Percentiles rank a stretch among this genome's conserved stretches.
Conservation (phyloP, 306 rosid genomes). For the Quillaja saponaria region DNA sequence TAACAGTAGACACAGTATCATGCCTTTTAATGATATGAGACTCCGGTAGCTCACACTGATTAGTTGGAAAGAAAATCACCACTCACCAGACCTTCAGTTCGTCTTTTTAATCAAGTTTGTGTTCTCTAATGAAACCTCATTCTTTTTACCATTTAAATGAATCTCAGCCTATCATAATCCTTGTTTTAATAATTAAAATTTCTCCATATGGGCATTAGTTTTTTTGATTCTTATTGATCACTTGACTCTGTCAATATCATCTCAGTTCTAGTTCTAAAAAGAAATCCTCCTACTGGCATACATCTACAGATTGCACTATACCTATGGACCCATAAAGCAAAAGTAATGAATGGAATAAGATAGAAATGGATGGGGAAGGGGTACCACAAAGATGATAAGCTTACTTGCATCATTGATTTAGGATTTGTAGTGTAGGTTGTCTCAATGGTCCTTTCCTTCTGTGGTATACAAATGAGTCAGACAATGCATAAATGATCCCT, state of each 20-base stretch:
- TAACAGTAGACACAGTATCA: slow-evolving; percentile 2
- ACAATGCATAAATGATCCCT: slow-evolving; percentile 24
- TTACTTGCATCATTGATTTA: slow-evolving; percentile 95
- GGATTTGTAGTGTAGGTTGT: slow-evolving; percentile 87
- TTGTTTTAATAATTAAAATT: neutral
- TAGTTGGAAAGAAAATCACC: neutral
- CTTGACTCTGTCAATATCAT: slow-evolving; percentile 2
- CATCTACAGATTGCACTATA: too few relatives aligned
- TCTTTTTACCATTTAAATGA: neutral
- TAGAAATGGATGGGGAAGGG: neutral
- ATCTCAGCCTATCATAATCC: neutral
- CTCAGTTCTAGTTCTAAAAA: too few relatives aligned
- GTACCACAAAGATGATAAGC: slow-evolving; percentile 28
- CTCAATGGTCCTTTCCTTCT: slow-evolving; percentile 83
- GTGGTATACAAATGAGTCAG: slow-evolving; percentile 34
- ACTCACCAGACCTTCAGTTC: neutral
- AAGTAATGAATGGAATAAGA: too few relatives aligned
- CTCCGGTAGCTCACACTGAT: neutral
- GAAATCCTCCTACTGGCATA: too few relatives aligned
- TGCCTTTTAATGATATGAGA: neutral
- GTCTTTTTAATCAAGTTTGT: too few relatives aligned
- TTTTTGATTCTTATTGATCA: neutral
- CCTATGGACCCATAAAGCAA: too few relatives aligned
- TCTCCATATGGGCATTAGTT: neutral
- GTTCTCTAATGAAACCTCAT: neutral